phyloP scores from a whole-genome alignment of 1,139 yeast genomes.

The Pichia sp. region DNA sequence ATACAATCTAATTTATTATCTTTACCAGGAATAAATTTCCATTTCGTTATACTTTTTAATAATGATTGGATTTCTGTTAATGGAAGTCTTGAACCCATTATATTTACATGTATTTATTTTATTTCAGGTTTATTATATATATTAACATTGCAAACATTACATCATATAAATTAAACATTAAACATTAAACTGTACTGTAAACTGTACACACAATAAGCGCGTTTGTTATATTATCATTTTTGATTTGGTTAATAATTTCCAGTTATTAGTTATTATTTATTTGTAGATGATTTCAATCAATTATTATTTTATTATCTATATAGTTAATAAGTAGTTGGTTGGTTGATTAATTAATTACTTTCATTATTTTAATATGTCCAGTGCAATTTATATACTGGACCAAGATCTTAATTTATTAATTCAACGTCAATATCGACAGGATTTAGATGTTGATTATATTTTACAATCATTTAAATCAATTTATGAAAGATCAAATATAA shows the following conservation, averaged over 20 bases:
- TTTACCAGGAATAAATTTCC: not conserved
- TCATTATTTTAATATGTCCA: constrained; percentile 37
- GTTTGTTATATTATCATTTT: too few species aligned
- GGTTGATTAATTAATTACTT: not conserved
- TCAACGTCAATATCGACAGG: constrained; percentile 55
- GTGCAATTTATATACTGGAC: constrained; percentile 57
- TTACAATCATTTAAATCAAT: constrained; percentile 35
- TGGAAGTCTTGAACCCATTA: not conserved
- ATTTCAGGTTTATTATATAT: too few species aligned
- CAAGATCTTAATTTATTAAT: constrained; percentile 52
- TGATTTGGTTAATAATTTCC: too few species aligned
- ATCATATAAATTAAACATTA: too few species aligned
- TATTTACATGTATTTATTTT: too few species aligned
- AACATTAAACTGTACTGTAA: too few species aligned
- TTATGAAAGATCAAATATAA: constrained; percentile 6
- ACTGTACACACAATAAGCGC: too few species aligned
- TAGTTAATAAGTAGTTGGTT: not conserved
- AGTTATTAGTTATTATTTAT: too few species aligned
- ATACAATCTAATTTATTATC: constrained; percentile 18
- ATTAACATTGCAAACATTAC: too few species aligned
- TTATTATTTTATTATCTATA: too few species aligned
- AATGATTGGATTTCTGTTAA: constrained; percentile 9
- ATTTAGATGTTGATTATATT: constrained; percentile 38
- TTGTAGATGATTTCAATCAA: too few species aligned
- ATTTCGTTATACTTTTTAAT: constrained; percentile 12